phyloP scores from a whole-genome alignment of 1,284 basidiomycete genomes.

The Microbotryum scabiosae region DNA sequence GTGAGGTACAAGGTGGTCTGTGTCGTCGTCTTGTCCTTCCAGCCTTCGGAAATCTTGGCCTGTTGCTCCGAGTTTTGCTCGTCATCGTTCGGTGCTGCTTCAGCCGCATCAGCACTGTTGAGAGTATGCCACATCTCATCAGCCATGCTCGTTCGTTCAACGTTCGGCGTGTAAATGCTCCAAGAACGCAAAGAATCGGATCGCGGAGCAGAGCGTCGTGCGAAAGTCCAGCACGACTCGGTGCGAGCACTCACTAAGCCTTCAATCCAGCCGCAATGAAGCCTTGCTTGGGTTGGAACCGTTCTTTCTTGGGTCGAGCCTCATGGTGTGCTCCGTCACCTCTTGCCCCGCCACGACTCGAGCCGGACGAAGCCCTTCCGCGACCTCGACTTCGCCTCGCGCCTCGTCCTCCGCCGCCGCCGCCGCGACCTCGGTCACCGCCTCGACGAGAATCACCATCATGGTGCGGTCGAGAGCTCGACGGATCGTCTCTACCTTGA shows the following conservation, averaged over 20 bases:
- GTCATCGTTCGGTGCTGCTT: neutral
- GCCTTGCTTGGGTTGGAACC: slow-evolving; percentile 28
- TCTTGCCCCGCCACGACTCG: neutral
- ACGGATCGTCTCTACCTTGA: too few species aligned
- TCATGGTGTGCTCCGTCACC: slow-evolving; percentile 1
- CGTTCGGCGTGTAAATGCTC: neutral
- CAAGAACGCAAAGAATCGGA: neutral
- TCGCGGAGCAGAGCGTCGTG: neutral
- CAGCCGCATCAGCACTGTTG: slow-evolving; percentile 25
- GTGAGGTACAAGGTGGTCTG: slow-evolving; percentile 43
- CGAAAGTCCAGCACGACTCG: neutral
- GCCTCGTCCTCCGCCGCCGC: slow-evolving; percentile 1
- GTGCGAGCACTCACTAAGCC: slow-evolving; percentile 16
- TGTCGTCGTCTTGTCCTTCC: slow-evolving; percentile 12
- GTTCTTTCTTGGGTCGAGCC: slow-evolving; percentile 22
- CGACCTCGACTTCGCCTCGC: neutral
- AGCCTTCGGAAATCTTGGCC: neutral
- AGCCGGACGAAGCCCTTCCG: neutral
- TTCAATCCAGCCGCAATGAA: slow-evolving; percentile 30
- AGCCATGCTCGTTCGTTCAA: too few species aligned
- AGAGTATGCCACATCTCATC: neutral
- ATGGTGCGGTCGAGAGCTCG: too few species aligned
- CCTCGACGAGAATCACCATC: slow-evolving; percentile 1
- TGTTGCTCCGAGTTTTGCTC: neutral
- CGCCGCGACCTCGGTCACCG: neutral